phyloP scores from a whole-genome alignment of 257 asterid species.

The Paraleonurus japonicus region DNA sequence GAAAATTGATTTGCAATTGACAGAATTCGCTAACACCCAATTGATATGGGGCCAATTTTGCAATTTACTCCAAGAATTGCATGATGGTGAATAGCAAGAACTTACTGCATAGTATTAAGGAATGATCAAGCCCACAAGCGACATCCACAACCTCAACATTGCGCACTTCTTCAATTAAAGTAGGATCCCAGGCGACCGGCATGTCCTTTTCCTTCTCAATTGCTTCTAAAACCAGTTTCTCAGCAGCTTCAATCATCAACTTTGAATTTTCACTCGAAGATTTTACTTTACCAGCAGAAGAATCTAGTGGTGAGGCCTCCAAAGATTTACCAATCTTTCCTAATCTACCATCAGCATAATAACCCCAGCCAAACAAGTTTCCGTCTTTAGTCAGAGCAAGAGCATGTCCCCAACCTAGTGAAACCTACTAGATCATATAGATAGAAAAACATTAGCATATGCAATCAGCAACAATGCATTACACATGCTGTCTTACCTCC shows the following conservation, averaged over 20 bases:
- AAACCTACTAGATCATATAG: slow-evolving; percentile 49
- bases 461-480: not conserved
- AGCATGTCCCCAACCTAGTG: slow-evolving; percentile 98
- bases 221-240: slow-evolving; percentile 61
- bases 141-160: slow-evolving; percentile 59
- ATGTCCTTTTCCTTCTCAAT: slow-evolving; percentile 85
- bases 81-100: slow-evolving; percentile 10
- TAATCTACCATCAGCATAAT: slow-evolving; percentile 92
- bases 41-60: too few species aligned
- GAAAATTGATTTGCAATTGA: too few species aligned
- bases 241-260: slow-evolving; percentile 57
- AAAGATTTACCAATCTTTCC: slow-evolving; percentile 62
- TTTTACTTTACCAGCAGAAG: slow-evolving; percentile 32
- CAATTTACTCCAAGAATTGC: not conserved
- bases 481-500: not conserved
- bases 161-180: slow-evolving; percentile 57
- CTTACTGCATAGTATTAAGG: slow-evolving; percentile 75
- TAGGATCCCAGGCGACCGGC: slow-evolving; percentile 90
- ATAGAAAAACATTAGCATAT: slow-evolving; percentile 12
- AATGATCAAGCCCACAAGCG: slow-evolving; percentile 90
- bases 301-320: slow-evolving; percentile 83
- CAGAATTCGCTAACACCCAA: too few species aligned
- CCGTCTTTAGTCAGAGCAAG: slow-evolving; percentile 79
- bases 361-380: slow-evolving; percentile 96
- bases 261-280: slow-evolving; percentile 26